These are phyloP conservation scores for Cryptococcus sp. DNA, from an alignment of 1,284 basidiomycete genomes.

Conservation along the genomic window DNA sequence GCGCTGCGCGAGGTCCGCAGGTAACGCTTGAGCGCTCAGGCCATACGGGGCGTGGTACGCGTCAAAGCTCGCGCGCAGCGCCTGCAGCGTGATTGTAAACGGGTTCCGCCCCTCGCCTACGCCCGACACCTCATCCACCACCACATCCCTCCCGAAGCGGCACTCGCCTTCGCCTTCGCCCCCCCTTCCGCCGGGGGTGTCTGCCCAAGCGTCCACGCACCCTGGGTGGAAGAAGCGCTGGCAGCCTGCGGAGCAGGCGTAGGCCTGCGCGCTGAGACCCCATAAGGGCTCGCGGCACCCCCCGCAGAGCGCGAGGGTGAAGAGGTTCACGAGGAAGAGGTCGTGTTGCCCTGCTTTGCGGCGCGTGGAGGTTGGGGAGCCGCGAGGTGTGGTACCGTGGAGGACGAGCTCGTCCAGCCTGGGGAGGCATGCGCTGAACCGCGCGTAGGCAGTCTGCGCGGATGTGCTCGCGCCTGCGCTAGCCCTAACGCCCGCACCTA, in stretches of 20 bases:
- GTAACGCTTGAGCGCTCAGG: too few species aligned
- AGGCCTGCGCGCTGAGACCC: constrained; percentile 63
- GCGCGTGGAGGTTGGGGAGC: constrained; percentile 10
- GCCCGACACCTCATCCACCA: constrained; percentile 26
- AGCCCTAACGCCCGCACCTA: too few species aligned
- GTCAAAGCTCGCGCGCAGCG: constrained; percentile 58
- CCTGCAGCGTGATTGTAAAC: constrained; percentile 54
- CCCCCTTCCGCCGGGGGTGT: constrained; percentile 26
- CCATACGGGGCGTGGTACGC: constrained; percentile 50
- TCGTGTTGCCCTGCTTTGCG: constrained; percentile 32
- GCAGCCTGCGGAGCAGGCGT: constrained; percentile 61
- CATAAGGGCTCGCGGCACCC: constrained; percentile 66
- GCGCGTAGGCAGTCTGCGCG: constrained; percentile 18
- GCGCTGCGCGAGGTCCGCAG: background rate
- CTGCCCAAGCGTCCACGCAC: constrained; percentile 48
- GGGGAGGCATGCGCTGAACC: constrained; percentile 27
- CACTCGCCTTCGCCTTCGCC: constrained; percentile 49
- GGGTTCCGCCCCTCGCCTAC: constrained; percentile 37
- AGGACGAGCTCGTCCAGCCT: constrained; percentile 29
- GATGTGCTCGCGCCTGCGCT: constrained; percentile 2
- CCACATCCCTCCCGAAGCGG: constrained; percentile 41
- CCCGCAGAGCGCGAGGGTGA: constrained; percentile 66
- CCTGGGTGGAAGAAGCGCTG: constrained; percentile 60
- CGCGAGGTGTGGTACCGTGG: constrained; percentile 9
- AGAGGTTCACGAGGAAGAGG: constrained; percentile 58